Evolutionary conservation across 352 stramenopile species (phyloP).

Genomic region (Phytophthora macrochlamydospora): DNA sequence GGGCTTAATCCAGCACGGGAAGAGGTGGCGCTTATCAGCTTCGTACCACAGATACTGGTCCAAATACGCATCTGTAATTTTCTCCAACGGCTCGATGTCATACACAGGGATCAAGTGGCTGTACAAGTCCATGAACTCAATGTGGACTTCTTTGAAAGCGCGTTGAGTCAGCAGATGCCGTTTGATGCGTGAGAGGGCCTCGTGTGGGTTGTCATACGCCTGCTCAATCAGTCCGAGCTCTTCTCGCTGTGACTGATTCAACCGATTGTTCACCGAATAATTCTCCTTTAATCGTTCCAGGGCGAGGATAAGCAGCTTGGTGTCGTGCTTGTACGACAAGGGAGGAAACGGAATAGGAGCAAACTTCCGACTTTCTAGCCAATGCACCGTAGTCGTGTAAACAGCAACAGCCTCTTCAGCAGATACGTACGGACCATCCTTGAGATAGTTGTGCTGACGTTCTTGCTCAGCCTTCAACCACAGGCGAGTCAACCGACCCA

Average conservation of each 20-base stretch:
- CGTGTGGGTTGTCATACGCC: conserved; percentile 99
- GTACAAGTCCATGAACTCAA: conserved; percentile 99
- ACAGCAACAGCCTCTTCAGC: conserved; percentile 99
- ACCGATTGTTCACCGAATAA: conserved; percentile 96
- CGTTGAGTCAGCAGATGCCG: conserved; percentile 98
- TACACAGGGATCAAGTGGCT: conserved; percentile 99
- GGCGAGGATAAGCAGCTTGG: conserved; percentile 99
- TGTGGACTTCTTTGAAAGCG: conserved; percentile 99
- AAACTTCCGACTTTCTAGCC: conserved; percentile 99
- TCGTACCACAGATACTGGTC: conserved; percentile 99
- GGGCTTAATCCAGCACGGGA: conserved; percentile 99
- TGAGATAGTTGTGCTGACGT: conserved; percentile 99
- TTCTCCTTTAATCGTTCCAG: conserved; percentile 99
- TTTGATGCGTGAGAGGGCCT: conserved; percentile 99
- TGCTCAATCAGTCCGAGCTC: conserved; percentile 99
- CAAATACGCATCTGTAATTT: conserved; percentile 99
- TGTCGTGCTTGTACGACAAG: conserved; percentile 99
- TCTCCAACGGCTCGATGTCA: conserved; percentile 99
- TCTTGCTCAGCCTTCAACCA: conserved; percentile 99
- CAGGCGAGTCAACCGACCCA: conserved; percentile 97
- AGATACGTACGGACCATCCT: conserved; percentile 98
- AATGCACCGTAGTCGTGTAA: conserved; percentile 99
- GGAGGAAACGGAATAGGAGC: conserved; percentile 99
- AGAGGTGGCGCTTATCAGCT: conserved; percentile 99
- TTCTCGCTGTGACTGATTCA: conserved; percentile 98